phyloP scores from a whole-genome alignment of 1,284 basidiomycete species.

The Pseudomicrostroma phylloplanum region DNA sequence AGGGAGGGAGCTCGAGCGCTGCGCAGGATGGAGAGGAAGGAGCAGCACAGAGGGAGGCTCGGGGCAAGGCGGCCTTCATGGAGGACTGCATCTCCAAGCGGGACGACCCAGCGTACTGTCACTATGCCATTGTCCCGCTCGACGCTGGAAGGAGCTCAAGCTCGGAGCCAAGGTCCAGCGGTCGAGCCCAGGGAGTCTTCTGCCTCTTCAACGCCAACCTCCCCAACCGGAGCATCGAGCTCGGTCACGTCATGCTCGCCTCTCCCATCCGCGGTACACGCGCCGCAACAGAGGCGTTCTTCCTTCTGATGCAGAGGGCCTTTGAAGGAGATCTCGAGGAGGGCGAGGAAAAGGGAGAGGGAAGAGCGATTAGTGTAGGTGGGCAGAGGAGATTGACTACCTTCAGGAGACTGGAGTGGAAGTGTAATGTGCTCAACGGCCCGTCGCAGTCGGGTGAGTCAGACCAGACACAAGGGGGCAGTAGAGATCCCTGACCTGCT shows the following conservation, averaged over 20 bases:
- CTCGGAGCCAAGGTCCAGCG: background rate
- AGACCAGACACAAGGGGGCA: too few species aligned
- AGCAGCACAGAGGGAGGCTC: too few species aligned
- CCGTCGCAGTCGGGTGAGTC: conserved; percentile 18
- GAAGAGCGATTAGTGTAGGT: too few species aligned
- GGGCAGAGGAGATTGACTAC: too few species aligned
- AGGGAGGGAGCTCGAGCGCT: too few species aligned
- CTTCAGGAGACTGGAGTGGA: conserved; percentile 38
- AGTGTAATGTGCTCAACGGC: conserved; percentile 30
- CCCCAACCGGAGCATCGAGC: conserved; percentile 24
- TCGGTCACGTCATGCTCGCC: conserved; percentile 33
- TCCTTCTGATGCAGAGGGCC: conserved; percentile 21
- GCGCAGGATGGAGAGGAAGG: too few species aligned
- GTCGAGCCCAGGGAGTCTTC: conserved; percentile 2
- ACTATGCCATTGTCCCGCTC: background rate
- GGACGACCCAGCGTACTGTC: background rate
- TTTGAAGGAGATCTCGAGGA: conserved; percentile 16
- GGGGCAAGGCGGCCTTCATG: too few species aligned
- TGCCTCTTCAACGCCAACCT: conserved; percentile 8
- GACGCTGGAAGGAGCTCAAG: background rate
- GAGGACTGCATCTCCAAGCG: too few species aligned
- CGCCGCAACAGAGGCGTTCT: conserved; percentile 27
- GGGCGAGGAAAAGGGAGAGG: background rate
- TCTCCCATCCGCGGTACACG: conserved; percentile 23
- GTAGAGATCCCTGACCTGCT: too few species aligned